Conservation (phyloP, 2,329 filamentous ascomycete species). For the Diaporthe sp. region DNA sequence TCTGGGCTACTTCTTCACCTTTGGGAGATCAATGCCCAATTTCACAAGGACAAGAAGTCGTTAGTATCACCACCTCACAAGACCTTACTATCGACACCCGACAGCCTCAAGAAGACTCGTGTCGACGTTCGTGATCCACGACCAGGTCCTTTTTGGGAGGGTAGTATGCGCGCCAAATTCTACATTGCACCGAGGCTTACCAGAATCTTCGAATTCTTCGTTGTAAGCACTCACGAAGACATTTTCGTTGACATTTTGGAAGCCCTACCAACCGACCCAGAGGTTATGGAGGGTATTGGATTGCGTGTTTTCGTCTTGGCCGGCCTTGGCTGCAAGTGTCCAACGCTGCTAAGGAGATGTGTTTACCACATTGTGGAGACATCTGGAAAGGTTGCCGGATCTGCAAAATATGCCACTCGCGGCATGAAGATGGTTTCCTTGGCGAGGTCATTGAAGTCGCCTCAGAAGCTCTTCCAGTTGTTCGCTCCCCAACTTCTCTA, state of each 20-base stretch:
- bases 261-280: constrained; percentile 80
- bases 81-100: constrained; percentile 73
- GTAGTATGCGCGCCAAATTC: constrained; percentile 81
- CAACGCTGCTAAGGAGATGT: constrained; percentile 86
- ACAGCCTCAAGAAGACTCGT: not conserved
- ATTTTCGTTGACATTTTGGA: constrained; percentile 88
- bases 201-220: constrained; percentile 82
- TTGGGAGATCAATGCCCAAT: constrained; percentile 76
- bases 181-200: constrained; percentile 79
- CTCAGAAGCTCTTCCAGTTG: constrained; percentile 81
- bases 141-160: constrained; percentile 69
- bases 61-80: constrained; percentile 74
- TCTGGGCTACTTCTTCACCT: constrained; percentile 79
- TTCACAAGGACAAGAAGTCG: constrained; percentile 66
- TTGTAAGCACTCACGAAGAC: constrained; percentile 86
- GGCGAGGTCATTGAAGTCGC: constrained; percentile 73
- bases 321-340: constrained; percentile 84
- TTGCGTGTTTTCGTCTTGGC: constrained; percentile 84
- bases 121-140: constrained; percentile 35
- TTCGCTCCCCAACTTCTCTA: constrained; percentile 92
- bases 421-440: constrained; percentile 78
- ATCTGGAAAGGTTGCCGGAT: constrained; percentile 77
- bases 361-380: constrained; percentile 97
- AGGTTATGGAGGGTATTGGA: constrained; percentile 85
- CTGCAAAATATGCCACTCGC: constrained; percentile 77